Base-by-base conservation (phyloP, 2,329 filamentous ascomycete genomes). In the Triangularia setosa region DNA sequence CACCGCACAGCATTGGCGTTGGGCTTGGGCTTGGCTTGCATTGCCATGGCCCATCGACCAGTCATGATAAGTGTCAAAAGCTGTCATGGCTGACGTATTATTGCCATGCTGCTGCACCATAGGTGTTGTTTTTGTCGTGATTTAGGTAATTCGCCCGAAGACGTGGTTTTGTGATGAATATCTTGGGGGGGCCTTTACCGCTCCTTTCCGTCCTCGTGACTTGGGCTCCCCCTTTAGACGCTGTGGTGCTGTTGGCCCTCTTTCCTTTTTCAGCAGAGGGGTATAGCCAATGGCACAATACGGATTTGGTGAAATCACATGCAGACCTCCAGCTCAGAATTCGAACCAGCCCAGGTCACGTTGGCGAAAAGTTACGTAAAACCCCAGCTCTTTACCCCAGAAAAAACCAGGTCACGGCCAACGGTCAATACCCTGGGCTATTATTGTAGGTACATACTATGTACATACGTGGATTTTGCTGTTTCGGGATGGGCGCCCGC, bases 281-380 rank as follows among this genome's bases (percentile, higher is more conserved):
- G 25, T 55, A 12, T 53, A 40, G 25, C 58, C 58, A 60, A 60
- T 60, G 21, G 40, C 24, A 60, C 58, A 60, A 60, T 60, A 60
- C 58, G 58, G 48, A 60, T 60, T 40, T 27, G 24, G 7, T 23
- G 40, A 30, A 58, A 60, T 66, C 64, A 65, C 62, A 65, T 67
- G 64, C 35, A 14, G 27, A 28, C 35, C 28, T n/a, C n/a, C n/a
- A n/a, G n/a, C n/a, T n/a, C n/a, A 66, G 60, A 66, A 62, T 35
- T 40, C 35, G 35, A 23, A 24, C 56, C 33, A 24, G 56, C 21
- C 60, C 54, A 64, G 66, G 68, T 69, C 66, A 70, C 66, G 62
- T 60, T 68, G 67, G 54, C 64, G 61, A 57, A 30, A 23, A 52
- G 69, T 72, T 72, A 72, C 69, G 70, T 71, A 72, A 71, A 61